phyloP scores from a whole-genome alignment of 176 grass and related monocot species.

The Oryza australiensis region DNA sequence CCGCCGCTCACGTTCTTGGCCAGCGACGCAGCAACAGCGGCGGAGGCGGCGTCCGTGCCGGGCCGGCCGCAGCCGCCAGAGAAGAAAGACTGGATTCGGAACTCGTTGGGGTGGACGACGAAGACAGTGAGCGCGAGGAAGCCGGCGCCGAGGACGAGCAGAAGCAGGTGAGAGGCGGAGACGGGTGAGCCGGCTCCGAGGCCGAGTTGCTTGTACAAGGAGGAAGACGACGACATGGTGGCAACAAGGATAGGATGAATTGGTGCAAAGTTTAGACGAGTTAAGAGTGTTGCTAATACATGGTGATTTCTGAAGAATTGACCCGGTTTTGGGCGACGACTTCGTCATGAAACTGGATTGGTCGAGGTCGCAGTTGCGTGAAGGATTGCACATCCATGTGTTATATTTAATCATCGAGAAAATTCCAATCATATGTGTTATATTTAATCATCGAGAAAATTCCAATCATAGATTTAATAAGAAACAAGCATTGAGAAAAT shows the following conservation, averaged over 20 bases:
- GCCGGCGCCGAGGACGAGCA: slow-evolving; percentile 44
- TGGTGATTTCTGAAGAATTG: not conserved
- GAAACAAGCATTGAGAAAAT: not conserved
- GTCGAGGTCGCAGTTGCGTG: not conserved
- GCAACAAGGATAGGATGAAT: not conserved
- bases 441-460: not conserved
- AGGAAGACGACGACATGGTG: slow-evolving; percentile 31
- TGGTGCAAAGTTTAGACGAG: not conserved
- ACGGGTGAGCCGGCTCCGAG: slow-evolving; percentile 33
- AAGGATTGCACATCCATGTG: not conserved
- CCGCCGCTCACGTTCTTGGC: not conserved
- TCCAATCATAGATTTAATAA: not conserved
- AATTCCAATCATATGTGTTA: not conserved
- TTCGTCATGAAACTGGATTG: not conserved
- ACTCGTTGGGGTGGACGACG: slow-evolving; percentile 58
- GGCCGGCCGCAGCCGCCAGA: slow-evolving; percentile 4
- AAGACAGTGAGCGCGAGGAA: slow-evolving; percentile 64
- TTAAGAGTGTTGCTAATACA: not conserved
- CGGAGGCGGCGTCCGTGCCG: not conserved
- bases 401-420: not conserved
- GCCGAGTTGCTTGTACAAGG: slow-evolving; percentile 54
- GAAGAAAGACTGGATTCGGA: slow-evolving; percentile 47
- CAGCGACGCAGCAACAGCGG: not conserved
- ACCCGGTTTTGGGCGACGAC: not conserved
- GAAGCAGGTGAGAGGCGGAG: slow-evolving; percentile 37